Evolutionary conservation across 257 asterid genomes (phyloP).

Genomic region (Capsicum baccatum): DNA sequence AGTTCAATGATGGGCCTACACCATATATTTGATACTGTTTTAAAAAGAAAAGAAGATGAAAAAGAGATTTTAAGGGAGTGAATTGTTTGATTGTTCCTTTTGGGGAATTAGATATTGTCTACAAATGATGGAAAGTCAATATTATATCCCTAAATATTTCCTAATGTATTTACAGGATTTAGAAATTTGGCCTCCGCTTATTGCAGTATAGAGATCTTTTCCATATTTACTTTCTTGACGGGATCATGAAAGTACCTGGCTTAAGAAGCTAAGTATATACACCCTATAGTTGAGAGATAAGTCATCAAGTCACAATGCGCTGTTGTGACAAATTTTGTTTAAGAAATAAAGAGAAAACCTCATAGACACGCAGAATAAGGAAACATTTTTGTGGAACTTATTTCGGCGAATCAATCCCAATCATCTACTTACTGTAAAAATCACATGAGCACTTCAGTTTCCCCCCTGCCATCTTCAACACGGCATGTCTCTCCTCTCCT

Average conservation of each 20-base stretch:
- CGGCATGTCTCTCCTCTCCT: background rate
- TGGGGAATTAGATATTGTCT: background rate
- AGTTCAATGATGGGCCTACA: conserved; percentile 4
- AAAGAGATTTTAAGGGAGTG: background rate
- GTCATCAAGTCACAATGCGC: background rate
- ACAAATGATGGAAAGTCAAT: conserved; percentile 3
- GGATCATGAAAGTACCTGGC: background rate
- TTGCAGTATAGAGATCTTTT: background rate
- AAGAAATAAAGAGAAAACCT: conserved; percentile 2
- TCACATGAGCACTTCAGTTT: background rate
- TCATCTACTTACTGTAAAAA: conserved; percentile 2
- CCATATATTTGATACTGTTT: background rate
- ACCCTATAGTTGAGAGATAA: background rate
- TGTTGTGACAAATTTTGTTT: background rate
- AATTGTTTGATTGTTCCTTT: background rate
- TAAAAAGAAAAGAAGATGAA: background rate
- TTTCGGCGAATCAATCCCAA: background rate
- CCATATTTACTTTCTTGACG: background rate
- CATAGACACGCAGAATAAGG: background rate
- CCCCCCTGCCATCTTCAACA: background rate
- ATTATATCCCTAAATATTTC: background rate
- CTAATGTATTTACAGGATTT: background rate
- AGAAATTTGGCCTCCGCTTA: conserved; percentile 5
- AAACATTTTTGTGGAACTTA: background rate
- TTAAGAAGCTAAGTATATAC: background rate